phyloP scores from a whole-genome alignment of 2,329 filamentous ascomycete genomes.

The Phaeosphaeriaceae sp. region DNA sequence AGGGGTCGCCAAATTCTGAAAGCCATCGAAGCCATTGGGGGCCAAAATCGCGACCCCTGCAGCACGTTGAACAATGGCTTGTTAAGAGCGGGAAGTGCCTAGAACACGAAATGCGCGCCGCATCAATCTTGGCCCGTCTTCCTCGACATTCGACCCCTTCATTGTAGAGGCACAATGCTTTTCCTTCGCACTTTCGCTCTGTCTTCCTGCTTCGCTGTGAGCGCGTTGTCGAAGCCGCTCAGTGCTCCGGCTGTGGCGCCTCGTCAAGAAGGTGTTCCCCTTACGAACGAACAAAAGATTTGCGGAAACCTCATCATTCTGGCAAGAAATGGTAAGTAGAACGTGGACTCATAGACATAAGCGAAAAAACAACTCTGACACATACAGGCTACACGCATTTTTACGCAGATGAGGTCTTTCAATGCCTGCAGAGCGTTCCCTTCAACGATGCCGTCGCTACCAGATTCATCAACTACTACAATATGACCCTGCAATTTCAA shows the following conservation, averaged over 20 bases:
- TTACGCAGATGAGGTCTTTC: slow-evolving; percentile 16
- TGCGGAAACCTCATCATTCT: slow-evolving; percentile 9
- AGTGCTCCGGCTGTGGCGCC: background rate
- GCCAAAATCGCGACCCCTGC: background rate
- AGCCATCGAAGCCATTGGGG: background rate
- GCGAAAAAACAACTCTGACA: background rate
- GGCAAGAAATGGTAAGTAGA: slow-evolving; percentile 14
- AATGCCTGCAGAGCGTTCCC: slow-evolving; percentile 55
- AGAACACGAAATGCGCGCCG: background rate
- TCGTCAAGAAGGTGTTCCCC: background rate
- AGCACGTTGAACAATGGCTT: background rate
- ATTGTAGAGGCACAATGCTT: background rate
- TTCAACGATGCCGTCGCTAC: slow-evolving; percentile 55
- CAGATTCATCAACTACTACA: slow-evolving; percentile 55
- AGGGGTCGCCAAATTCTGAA: background rate
- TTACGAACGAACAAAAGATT: background rate
- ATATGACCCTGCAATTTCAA: slow-evolving; percentile 56
- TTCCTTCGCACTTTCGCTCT: slow-evolving; percentile 1
- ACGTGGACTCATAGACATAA: no score
- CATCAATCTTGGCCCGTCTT: background rate
- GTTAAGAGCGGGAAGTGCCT: background rate
- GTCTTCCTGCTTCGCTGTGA: background rate
- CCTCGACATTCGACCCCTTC: background rate
- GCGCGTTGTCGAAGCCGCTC: background rate
- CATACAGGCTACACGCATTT: background rate